phyloP scores from a whole-genome alignment of 1,139 yeast species.

The Saccharomyces uvarum region DNA sequence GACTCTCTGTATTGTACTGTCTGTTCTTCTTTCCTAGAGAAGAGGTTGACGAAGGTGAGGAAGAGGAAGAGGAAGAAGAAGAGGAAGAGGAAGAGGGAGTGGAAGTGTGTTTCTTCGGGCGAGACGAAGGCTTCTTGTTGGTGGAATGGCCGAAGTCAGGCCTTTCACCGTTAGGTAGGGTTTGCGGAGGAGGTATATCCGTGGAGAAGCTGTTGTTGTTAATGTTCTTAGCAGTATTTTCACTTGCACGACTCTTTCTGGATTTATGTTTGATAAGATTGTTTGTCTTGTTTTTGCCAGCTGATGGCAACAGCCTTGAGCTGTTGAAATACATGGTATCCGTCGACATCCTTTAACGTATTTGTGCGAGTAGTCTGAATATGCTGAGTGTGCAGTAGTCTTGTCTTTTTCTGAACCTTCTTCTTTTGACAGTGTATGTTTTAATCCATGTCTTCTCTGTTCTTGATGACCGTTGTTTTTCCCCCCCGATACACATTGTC shows the following conservation, averaged over 20 bases:
- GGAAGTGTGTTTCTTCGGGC: not conserved
- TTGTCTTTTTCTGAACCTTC: not conserved
- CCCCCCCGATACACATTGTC: not conserved
- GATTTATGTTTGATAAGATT: constrained; percentile 8
- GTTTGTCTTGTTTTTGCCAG: constrained; percentile 21
- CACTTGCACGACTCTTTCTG: constrained; percentile 9
- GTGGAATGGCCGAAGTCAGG: constrained; percentile 26
- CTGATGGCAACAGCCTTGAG: constrained; percentile 26
- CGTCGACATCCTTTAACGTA: constrained; percentile 21
- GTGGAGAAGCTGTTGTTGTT: constrained; percentile 1
- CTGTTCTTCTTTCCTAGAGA: constrained; percentile 5
- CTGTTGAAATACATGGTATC: constrained; percentile 32
- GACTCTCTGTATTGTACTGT: constrained; percentile 1
- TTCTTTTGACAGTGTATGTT: not conserved
- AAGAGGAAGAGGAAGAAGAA: not conserved
- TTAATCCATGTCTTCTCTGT: not conserved
- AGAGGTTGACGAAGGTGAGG: not conserved
- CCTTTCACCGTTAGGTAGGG: constrained; percentile 27
- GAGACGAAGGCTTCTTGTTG: constrained; percentile 1
- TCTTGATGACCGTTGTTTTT: not conserved
- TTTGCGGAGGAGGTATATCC: constrained; percentile 19
- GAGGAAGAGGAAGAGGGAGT: not conserved
- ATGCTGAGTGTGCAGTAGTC: not conserved
- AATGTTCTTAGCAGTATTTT: constrained; percentile 10
- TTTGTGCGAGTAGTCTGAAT: not conserved